Evolutionary conservation across 2,329 filamentous ascomycete species (phyloP), one percentile per base, ranked within the genome.

Genomic region (Cladophialophora yegresii): DNA sequence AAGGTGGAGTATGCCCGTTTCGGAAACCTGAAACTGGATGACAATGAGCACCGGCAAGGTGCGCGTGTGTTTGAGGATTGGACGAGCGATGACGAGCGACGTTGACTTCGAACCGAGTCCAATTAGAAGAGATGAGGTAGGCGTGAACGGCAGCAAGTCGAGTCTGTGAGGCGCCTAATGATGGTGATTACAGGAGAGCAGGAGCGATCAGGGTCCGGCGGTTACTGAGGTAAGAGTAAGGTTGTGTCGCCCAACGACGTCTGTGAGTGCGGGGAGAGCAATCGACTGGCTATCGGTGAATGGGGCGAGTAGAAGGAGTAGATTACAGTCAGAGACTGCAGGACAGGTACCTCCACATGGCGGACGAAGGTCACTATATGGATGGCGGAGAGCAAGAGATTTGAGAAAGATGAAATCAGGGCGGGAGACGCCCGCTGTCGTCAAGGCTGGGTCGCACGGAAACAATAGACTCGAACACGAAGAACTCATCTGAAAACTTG

Each of bases 111-210:
- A 45, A 8, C n/a, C n/a, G 36, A 43, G 36, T 51, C 63, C 63
- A 62, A 65, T 65, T 32, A 58, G 43, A 54, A 45, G 43, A 58
- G 51, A 54, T 51, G 60, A 50, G 33, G 32, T 22, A 54, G 53
- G 26, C 47, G 50, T 58, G 23, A 36, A 49, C 20, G 23, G 16
- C 13, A 33, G 43, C 20, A 47, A 16, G 45, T 53, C 54, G 61
- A 62, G 61, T 54, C 54, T 54, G 54, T 59, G 50, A 62, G 65
- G 65, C 65, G 65, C 65, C 57, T 64, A 62, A 59, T 67, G 65
- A 62, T 64, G 65, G 61, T 67, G 65, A 67, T 67, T 67, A 58
- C 62, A 67, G 62, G 65, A 32, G 62, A 62, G 43, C 51, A 57
- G 54, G 50, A 58, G 54, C 56, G 28, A 32, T 64, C 36, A 59